A percentile compares a stretch with the other conserved stretches of the same genome.
Conservation (phyloP, 192 early-diverging fungal genomes). For the Kappamyces sp. region DNA sequence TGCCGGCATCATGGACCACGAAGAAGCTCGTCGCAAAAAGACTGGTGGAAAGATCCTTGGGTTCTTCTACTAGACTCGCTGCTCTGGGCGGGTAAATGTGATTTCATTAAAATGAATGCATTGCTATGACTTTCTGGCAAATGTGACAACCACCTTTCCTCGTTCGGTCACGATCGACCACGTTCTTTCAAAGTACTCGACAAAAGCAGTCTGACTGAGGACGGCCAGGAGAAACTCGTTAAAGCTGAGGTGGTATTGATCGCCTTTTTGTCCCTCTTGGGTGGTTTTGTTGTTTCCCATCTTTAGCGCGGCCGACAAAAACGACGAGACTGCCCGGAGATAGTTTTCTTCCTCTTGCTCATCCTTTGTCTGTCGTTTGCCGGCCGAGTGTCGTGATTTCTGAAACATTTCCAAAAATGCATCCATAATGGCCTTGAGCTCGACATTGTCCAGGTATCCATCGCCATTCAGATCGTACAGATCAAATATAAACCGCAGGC, state of each 20-base stretch:
- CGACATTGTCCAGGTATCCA: slow-evolving; percentile 42
- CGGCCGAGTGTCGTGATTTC: slow-evolving; percentile 13
- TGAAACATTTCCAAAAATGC: slow-evolving; percentile 54
- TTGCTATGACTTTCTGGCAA: slow-evolving; percentile 2
- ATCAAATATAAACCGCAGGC: slow-evolving; percentile 52
- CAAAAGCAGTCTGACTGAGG: slow-evolving; percentile 48
- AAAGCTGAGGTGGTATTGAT: slow-evolving; percentile 40
- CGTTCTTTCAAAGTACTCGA: slow-evolving; percentile 50
- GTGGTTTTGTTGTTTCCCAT: slow-evolving; percentile 38
- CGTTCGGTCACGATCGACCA: slow-evolving; percentile 24
- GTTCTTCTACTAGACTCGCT: slow-evolving; percentile 70
- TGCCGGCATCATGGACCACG: slow-evolving; percentile 99
- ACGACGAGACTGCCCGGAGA: slow-evolving; percentile 48
- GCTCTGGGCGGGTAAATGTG: too few species aligned
- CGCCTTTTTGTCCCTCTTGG: slow-evolving; percentile 14
- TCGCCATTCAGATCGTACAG: slow-evolving; percentile 54
- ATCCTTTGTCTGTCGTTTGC: slow-evolving; percentile 8
- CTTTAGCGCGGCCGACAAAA: slow-evolving; percentile 49
- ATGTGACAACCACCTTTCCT: not conserved
- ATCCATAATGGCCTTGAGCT: slow-evolving; percentile 54
- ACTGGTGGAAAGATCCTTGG: slow-evolving; percentile 97
- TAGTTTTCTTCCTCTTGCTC: slow-evolving; percentile 44
- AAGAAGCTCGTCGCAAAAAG: slow-evolving; percentile 95
- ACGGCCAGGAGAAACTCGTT: slow-evolving; percentile 58
- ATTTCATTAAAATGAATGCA: not conserved